Conservation (phyloP, 2,329 filamentous ascomycete species). For the Paecilomyces fulvus region DNA sequence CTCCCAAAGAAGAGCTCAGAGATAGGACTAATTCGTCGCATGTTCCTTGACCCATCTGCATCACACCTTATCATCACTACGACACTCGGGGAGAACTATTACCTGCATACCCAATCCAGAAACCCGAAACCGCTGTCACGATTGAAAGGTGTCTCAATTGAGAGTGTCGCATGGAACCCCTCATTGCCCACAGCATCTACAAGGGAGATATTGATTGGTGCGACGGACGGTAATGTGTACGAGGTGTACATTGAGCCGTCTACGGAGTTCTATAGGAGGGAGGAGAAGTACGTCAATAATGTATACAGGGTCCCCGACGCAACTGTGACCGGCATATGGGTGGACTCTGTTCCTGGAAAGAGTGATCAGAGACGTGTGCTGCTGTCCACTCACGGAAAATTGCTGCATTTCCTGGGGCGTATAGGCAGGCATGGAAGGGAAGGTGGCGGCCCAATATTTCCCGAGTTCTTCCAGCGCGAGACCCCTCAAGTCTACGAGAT, state of each 20-base stretch:
- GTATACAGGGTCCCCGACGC: slow-evolving; percentile 77
- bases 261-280: slow-evolving; percentile 88
- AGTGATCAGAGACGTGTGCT: slow-evolving; percentile 68
- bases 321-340: slow-evolving; percentile 77
- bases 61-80: slow-evolving; percentile 91
- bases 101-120: slow-evolving; percentile 89
- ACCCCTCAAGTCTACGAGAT: slow-evolving; percentile 69
- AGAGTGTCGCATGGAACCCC: slow-evolving; percentile 91
- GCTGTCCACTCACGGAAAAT: slow-evolving; percentile 65
- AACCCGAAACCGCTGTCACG: slow-evolving; percentile 74
- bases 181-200: slow-evolving; percentile 88
- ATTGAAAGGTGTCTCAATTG: slow-evolving; percentile 77
- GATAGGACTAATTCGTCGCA: slow-evolving; percentile 81
- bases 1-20: slow-evolving; percentile 88
- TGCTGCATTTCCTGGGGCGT: slow-evolving; percentile 75
- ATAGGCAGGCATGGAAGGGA: slow-evolving; percentile 65
- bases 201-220: slow-evolving; percentile 83
- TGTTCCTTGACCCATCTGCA: slow-evolving; percentile 96
- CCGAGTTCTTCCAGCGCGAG: slow-evolving; percentile 79
- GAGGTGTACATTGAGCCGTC: slow-evolving; percentile 92
- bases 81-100: slow-evolving; percentile 89
- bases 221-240: slow-evolving; percentile 90
- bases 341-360: slow-evolving; percentile 61
- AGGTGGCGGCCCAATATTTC: slow-evolving; percentile 76
- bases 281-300: slow-evolving; percentile 82